These are phyloP conservation scores for Bertia moriformis DNA, from an alignment of 2,329 filamentous ascomycete species.

Conservation along the genomic window DNA sequence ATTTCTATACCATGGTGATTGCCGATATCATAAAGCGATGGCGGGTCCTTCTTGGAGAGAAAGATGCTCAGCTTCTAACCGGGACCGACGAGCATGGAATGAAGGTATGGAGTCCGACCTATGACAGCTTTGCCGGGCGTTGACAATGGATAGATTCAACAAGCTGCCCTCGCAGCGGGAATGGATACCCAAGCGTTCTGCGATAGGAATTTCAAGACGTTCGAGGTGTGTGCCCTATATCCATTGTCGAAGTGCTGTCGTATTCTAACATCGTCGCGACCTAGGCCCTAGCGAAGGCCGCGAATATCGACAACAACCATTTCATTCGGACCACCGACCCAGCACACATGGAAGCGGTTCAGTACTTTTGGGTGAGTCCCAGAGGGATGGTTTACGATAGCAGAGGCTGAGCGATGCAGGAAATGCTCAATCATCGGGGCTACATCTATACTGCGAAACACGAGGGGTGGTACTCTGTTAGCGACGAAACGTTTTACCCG, in stretches of 20 bases:
- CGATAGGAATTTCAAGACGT: conserved; percentile 68
- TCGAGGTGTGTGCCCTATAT: conserved; percentile 27
- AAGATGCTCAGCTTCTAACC: conserved; percentile 62
- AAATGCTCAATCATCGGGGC: conserved; percentile 18
- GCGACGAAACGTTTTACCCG: conserved; percentile 93
- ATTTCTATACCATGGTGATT: conserved; percentile 85
- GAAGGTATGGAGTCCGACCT: too few species aligned
- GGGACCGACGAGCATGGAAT: conserved; percentile 96
- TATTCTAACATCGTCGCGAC: too few species aligned
- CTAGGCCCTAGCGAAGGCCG: conserved; percentile 53
- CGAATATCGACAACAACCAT: conserved; percentile 62
- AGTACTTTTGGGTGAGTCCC: conserved; percentile 77
- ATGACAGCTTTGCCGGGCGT: too few species aligned
- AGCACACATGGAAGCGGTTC: conserved; percentile 69
- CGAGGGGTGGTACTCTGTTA: conserved; percentile 90
- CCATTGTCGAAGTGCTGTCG: too few species aligned
- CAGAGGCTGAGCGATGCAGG: not conserved
- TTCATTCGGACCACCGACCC: conserved; percentile 86
- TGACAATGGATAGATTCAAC: conserved; percentile 37
- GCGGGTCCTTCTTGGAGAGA: conserved; percentile 57
- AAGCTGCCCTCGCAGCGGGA: conserved; percentile 59
- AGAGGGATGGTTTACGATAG: conserved; percentile 34
- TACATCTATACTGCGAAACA: conserved; percentile 77
- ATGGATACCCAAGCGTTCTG: conserved; percentile 73
- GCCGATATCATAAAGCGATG: conserved; percentile 86